phyloP scores from a whole-genome alignment of 371 early-diverging fungal species.

The Dipsacomyces acuminosporus region DNA sequence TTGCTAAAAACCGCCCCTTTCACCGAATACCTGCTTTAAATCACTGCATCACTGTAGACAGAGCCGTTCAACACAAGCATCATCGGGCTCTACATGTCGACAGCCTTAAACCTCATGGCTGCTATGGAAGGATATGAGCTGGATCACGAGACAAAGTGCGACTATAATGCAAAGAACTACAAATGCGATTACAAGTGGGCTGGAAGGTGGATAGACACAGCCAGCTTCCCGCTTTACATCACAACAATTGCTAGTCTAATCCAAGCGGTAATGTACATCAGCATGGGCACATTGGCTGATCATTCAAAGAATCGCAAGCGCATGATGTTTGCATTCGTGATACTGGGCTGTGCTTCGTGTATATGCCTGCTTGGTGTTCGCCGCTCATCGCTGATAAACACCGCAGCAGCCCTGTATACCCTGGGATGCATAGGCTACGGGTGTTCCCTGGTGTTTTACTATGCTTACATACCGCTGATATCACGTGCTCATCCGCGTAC shows the following conservation, averaged over 20 bases:
- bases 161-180: not conserved
- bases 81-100: constrained; percentile 7
- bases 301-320: constrained; percentile 55
- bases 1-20: too few relatives aligned
- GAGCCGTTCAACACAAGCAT: constrained; percentile 7
- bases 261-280: constrained; percentile 58
- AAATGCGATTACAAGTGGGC: constrained; percentile 52
- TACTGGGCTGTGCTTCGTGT: constrained; percentile 42
- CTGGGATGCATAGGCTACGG: constrained; percentile 52
- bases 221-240: constrained; percentile 54
- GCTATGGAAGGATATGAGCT: constrained; percentile 5
- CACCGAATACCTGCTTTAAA: not conserved
- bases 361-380: not conserved
- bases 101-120: constrained; percentile 3
- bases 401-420: constrained; percentile 49
- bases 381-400: constrained; percentile 29
- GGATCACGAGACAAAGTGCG: constrained; percentile 7
- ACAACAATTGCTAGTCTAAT: constrained; percentile 53
- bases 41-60: not conserved
- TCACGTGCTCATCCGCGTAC: constrained; percentile 49
- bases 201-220: constrained; percentile 50
- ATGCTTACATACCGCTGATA: constrained; percentile 57
- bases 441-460: constrained; percentile 53
- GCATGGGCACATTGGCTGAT: constrained; percentile 58
- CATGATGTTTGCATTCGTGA: constrained; percentile 51